Evolutionary conservation across 2,329 filamentous ascomycete species (phyloP).

Genomic region (Zopfia rhizophila): DNA sequence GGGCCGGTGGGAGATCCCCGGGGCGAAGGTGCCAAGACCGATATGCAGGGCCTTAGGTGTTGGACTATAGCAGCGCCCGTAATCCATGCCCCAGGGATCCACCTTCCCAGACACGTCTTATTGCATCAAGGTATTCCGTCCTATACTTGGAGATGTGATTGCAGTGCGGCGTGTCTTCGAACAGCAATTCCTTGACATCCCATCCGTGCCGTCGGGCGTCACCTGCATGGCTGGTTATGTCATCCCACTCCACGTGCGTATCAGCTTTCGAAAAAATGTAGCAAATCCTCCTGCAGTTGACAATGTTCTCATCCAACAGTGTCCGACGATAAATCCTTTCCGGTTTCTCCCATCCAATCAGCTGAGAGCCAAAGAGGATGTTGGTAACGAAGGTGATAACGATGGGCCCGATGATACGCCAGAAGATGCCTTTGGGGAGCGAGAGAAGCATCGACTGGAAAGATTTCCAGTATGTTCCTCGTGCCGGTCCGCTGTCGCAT

Average conservation of each 20-base stretch:
- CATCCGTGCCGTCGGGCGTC: conserved; percentile 60
- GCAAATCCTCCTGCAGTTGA: conserved; percentile 9
- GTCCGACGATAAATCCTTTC: conserved; percentile 8
- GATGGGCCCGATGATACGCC: conserved; percentile 1
- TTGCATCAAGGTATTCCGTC: too few relatives aligned
- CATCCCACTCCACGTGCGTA: conserved; percentile 61
- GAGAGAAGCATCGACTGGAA: conserved; percentile 18
- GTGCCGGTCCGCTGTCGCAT: conserved; percentile 14
- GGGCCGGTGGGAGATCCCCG: too few relatives aligned
- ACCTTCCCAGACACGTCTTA: too few relatives aligned
- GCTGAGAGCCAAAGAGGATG: background rate
- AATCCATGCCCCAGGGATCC: too few relatives aligned
- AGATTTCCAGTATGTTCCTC: conserved; percentile 29
- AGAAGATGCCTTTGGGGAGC: conserved; percentile 6
- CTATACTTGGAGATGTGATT: conserved; percentile 66
- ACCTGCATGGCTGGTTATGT: conserved; percentile 63
- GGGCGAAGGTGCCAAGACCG: too few relatives aligned
- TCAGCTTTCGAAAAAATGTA: conserved; percentile 68
- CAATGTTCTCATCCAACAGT: conserved; percentile 12
- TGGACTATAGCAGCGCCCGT: too few relatives aligned
- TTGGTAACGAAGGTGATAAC: conserved; percentile 6
- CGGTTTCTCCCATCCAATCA: conserved; percentile 14
- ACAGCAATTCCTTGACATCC: conserved; percentile 58
- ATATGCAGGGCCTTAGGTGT: too few relatives aligned
- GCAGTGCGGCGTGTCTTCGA: conserved; percentile 67